phyloP scores from a whole-genome alignment of 495 filamentous ascomycete genomes.

The Pyrenula aspistea region DNA sequence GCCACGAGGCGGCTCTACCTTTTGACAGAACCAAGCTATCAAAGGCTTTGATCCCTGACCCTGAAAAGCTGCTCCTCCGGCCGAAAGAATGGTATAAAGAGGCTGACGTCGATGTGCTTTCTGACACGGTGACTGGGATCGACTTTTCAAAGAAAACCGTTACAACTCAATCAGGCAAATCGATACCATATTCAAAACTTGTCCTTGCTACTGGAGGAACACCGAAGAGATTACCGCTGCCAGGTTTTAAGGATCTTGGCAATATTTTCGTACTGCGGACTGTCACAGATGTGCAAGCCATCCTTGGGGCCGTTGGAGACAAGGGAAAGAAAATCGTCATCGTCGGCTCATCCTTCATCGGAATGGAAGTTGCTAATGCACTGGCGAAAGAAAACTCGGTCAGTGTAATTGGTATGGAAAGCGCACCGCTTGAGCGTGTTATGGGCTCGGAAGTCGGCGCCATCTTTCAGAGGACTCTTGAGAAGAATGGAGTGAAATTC shows the following conservation, averaged over 20 bases:
- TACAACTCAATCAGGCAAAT: conserved; percentile 56
- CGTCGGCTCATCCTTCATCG: conserved; percentile 86
- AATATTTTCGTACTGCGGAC: conserved; percentile 80
- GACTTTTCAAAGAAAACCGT: conserved; percentile 66
- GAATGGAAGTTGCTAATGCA: conserved; percentile 86
- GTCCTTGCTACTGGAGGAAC: conserved; percentile 79
- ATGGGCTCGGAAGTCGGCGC: conserved; percentile 74
- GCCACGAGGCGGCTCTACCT: conserved; percentile 70
- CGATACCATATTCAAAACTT: conserved; percentile 70
- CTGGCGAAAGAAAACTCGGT: conserved; percentile 66
- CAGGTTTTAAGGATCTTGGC: conserved; percentile 71
- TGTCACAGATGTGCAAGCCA: conserved; percentile 61
- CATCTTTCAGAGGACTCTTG: conserved; percentile 63
- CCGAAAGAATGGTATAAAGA: conserved; percentile 64
- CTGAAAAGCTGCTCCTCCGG: conserved; percentile 62
- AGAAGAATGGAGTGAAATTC: conserved; percentile 82
- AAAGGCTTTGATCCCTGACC: conserved; percentile 83
- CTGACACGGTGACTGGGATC: conserved; percentile 63
- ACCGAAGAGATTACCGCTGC: conserved; percentile 64
- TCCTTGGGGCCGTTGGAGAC: conserved; percentile 64
- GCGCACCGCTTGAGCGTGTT: conserved; percentile 71
- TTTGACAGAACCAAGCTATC: conserved; percentile 94
- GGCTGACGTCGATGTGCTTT: conserved; percentile 57
- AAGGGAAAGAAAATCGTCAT: conserved; percentile 80
- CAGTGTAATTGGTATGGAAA: conserved; percentile 90